Evolutionary conservation across 2,329 filamentous ascomycete genomes (phyloP).

Genomic region (Aquanectria penicillioides): DNA sequence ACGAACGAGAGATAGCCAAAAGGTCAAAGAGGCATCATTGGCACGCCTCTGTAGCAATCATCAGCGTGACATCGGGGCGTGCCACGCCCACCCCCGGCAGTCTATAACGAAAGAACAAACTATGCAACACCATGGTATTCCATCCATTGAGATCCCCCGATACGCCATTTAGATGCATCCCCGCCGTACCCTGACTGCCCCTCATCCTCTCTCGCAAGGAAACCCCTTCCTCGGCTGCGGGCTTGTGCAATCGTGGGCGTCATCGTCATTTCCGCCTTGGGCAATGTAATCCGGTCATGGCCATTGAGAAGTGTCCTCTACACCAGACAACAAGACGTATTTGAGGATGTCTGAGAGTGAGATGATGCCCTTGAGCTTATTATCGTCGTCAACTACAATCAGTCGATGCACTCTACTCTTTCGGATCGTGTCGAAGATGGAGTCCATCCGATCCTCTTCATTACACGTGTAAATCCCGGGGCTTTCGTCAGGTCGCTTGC

Average conservation of each 20-base stretch:
- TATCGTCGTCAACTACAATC: slow-evolving; percentile 91
- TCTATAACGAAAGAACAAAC: slow-evolving; percentile 35
- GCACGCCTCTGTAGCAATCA: slow-evolving; percentile 26
- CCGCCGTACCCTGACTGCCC: slow-evolving; percentile 16
- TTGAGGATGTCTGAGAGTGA: slow-evolving; percentile 96
- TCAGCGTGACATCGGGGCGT: slow-evolving; percentile 20
- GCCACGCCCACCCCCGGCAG: slow-evolving; percentile 17
- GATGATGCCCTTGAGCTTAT: slow-evolving; percentile 85
- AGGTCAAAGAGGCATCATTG: slow-evolving; percentile 17
- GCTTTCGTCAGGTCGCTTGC: slow-evolving; percentile 89
- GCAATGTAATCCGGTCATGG: slow-evolving; percentile 17
- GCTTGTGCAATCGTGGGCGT: slow-evolving; percentile 38
- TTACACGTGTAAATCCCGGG: slow-evolving; percentile 97
- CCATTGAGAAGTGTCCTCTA: slow-evolving; percentile 60
- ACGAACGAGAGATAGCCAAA: slow-evolving; percentile 6
- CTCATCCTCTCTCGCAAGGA: slow-evolving; percentile 14
- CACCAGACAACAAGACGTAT: slow-evolving; percentile 87
- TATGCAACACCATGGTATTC: slow-evolving; percentile 38
- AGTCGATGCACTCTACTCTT: slow-evolving; percentile 94
- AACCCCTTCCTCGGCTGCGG: slow-evolving; percentile 22
- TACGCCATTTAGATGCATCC: slow-evolving; percentile 41
- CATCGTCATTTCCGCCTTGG: slow-evolving; percentile 21
- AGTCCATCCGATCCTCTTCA: slow-evolving; percentile 89
- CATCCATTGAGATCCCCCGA: slow-evolving; percentile 31
- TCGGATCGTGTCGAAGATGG: slow-evolving; percentile 95